Percentiles rank a stretch among this genome's conserved stretches.
These are phyloP conservation scores for Mycosphaerella sp. DNA, from an alignment of 2,329 filamentous ascomycete species.

Conservation along the genomic window DNA sequence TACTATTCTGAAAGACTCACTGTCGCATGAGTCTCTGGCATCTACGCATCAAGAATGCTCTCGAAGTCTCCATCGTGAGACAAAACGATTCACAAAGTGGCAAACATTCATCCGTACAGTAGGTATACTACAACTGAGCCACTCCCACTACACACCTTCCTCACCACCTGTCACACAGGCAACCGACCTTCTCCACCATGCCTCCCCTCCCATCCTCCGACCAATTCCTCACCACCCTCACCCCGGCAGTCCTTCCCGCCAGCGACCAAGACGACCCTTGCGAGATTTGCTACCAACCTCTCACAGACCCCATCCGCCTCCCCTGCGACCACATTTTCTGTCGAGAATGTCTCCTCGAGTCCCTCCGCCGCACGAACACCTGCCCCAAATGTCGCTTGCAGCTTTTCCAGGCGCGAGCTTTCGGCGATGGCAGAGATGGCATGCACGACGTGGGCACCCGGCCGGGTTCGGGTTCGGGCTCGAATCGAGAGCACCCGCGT, in stretches of 20 bases:
- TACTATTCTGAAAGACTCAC: too few species aligned
- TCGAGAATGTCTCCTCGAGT: neutral
- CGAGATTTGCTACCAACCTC: neutral
- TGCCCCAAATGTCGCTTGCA: neutral
- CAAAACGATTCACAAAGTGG: too few species aligned
- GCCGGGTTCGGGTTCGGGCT: too few species aligned
- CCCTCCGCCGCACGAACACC: neutral
- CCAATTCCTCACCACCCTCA: neutral
- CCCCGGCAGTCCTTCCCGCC: neutral
- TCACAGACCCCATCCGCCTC: neutral
- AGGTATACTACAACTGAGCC: too few species aligned
- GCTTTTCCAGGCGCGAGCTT: neutral
- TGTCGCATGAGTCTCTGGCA: too few species aligned
- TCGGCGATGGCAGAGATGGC: neutral
- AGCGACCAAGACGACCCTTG: neutral
- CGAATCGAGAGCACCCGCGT: too few species aligned
- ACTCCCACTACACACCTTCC: too few species aligned
- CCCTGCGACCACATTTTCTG: constrained; percentile 3
- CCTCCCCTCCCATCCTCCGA: neutral
- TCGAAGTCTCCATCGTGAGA: too few species aligned
- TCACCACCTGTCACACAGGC: too few species aligned
- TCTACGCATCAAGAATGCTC: too few species aligned
- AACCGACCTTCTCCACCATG: neutral
- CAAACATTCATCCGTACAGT: too few species aligned
- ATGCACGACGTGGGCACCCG: too few species aligned